Evolutionary conservation across 1,284 basidiomycete genomes (phyloP).

Genomic region (Trichosporon coremiiforme): DNA sequence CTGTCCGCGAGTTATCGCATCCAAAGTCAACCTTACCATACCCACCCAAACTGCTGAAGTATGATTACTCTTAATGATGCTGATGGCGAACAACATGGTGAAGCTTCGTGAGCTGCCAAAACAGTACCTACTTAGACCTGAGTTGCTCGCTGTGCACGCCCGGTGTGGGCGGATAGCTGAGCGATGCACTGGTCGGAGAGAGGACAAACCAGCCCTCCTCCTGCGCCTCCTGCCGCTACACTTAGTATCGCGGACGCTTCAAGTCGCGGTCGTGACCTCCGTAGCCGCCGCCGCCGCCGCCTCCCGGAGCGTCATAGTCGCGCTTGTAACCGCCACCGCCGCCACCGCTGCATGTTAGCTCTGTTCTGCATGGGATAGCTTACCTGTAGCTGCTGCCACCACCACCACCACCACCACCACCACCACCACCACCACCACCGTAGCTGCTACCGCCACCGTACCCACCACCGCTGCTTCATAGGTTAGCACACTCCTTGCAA

Average conservation of each 20-base stretch:
- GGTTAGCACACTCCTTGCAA: neutral
- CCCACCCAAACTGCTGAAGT: neutral
- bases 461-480: constrained; percentile 26
- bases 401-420: too few relatives aligned
- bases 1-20: constrained; percentile 18
- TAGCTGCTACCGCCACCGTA: constrained; percentile 36
- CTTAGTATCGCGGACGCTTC: constrained; percentile 74
- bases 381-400: constrained; percentile 37
- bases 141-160: neutral
- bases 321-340: constrained; percentile 45
- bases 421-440: constrained; percentile 40
- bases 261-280: constrained; percentile 76
- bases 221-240: neutral
- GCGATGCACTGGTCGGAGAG: neutral
- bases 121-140: constrained; percentile 1
- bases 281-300: constrained; percentile 61
- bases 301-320: constrained; percentile 40
- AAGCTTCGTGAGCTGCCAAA: constrained; percentile 3
- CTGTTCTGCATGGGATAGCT: neutral
- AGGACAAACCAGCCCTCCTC: neutral
- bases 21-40: constrained; percentile 16
- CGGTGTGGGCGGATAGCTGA: neutral
- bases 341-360: neutral
- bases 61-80: neutral
- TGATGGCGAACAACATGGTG: neutral